Base-by-base conservation (phyloP, 257 asterid genomes). In the Fraxinus americana region DNA sequence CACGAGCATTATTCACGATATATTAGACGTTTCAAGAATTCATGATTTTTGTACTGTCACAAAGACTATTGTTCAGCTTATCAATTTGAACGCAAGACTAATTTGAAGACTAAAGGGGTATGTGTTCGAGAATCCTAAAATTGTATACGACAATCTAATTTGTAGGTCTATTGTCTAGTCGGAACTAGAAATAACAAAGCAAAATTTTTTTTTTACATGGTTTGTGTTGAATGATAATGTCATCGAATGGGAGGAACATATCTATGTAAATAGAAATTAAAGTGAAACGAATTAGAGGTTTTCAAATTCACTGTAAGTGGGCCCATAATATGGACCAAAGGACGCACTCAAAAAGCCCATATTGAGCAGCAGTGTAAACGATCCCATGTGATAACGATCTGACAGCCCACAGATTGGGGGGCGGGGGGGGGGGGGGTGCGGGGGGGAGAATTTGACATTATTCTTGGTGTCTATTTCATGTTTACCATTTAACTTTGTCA, bases 261-360 rank as follows among this genome's bases (percentile, higher is more conserved):
- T 43, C 17, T 43, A 12, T 12, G 52, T 43, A 2, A 43, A 43
- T 11, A 1, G 43, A 11, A 41, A 41, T 41, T 5, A 41, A 10
- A 74, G 54, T 4, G 67, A 72, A 21, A 30, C 36, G 36, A 34
- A 0, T 34, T 34, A 71, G 82, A 77, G 75, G 48, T 67, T 14
- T 4, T 6, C 10, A 74, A 71, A 72, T 48, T 81, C 77, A 70
- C 76, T 74, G 61, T 69, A 76, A 41, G 5, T 0, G 10, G 80
- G 82, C 73, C 81, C 86, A 63, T 25, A 75, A 73, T 70, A 48
- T 79, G 70, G 74, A 67, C 75, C 77, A 76, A 65, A 41, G 14
- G 50, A 71, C 63, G 67, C 82, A 76, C 80, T 76, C 84, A 25
- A 50, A 81, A 81, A 82, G 88, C 86, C 88, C 88, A 82, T 76